Evolutionary conservation across 2,329 filamentous ascomycete genomes (phyloP).

Genomic region (Aspergillus fumigatus): DNA sequence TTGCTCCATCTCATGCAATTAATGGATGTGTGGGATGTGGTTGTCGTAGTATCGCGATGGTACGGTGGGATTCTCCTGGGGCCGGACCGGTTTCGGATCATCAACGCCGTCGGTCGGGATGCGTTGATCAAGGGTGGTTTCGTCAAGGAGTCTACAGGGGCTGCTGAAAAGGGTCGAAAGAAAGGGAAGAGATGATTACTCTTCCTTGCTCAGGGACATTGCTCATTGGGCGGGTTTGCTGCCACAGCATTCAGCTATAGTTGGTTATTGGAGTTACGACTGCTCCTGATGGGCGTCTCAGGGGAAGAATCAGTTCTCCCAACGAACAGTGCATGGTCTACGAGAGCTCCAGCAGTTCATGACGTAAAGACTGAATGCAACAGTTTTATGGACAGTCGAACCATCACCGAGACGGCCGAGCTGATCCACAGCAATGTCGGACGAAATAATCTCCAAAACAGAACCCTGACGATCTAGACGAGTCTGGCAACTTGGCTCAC

Average conservation of each 20-base stretch:
- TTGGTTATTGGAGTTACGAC: neutral
- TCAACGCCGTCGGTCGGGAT: slow-evolving; percentile 81
- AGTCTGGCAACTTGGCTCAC: neutral
- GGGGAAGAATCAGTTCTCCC: neutral
- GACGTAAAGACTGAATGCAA: neutral
- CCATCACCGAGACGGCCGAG: neutral
- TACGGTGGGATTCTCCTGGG: slow-evolving; percentile 89
- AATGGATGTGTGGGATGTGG: slow-evolving; percentile 88
- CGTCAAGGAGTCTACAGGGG: slow-evolving; percentile 47
- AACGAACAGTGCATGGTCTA: neutral
- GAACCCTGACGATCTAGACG: neutral
- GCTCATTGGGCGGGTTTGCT: neutral
- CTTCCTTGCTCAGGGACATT: neutral
- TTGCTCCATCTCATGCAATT: slow-evolving; percentile 87
- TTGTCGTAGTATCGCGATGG: slow-evolving; percentile 93
- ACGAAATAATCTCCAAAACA: neutral
- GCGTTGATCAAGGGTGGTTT: slow-evolving; percentile 74
- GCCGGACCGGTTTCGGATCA: slow-evolving; percentile 82
- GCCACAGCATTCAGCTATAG: neutral
- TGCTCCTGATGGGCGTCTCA: neutral
- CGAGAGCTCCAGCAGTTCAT: neutral
- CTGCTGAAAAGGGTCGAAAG: slow-evolving; percentile 52
- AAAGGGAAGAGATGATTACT: slow-evolving; percentile 42
- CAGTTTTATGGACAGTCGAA: neutral
- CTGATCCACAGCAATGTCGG: neutral